These are phyloP conservation scores for Neoarthrinium moseri DNA, from an alignment of 2,329 filamentous ascomycete genomes.

Conservation along the genomic window DNA sequence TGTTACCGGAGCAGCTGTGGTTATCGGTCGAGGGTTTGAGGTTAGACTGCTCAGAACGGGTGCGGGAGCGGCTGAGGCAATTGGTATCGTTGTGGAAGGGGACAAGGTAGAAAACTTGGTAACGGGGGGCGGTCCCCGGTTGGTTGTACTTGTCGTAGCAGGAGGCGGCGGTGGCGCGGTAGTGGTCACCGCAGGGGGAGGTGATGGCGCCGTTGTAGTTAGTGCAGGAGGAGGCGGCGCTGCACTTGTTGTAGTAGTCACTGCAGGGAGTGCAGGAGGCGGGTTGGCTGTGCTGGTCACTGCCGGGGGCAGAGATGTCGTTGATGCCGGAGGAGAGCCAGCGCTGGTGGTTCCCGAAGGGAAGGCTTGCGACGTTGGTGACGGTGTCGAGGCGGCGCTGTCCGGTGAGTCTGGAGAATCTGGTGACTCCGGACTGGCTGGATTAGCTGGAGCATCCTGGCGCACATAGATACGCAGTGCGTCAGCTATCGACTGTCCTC, in stretches of 20 bases:
- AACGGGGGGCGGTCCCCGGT: too few species aligned
- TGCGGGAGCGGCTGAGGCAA: not conserved
- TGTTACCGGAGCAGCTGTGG: not conserved
- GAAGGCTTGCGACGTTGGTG: not conserved
- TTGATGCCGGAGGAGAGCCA: not conserved
- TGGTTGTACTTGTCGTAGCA: not conserved
- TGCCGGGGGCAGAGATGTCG: not conserved
- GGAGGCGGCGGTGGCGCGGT: not conserved
- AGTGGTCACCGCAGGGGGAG: not conserved
- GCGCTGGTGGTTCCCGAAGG: not conserved
- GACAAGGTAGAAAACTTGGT: too few species aligned
- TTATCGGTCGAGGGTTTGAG: not conserved
- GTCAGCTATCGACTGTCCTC: conserved; percentile 9
- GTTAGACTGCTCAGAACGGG: not conserved
- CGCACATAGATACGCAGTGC: conserved; percentile 8
- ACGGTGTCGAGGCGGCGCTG: not conserved
- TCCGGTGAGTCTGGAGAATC: conserved; percentile 1
- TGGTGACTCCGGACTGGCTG: not conserved
- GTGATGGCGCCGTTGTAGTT: not conserved
- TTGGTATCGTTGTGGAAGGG: not conserved
- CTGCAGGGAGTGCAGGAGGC: not conserved
- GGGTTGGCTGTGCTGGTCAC: not conserved
- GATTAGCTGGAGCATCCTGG: not conserved
- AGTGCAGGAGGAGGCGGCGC: not conserved
- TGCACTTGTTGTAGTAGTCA: not conserved